These are phyloP conservation scores for Talaromyces atroroseus DNA, from an alignment of 2,329 filamentous ascomycete species.

Conservation along the genomic window DNA sequence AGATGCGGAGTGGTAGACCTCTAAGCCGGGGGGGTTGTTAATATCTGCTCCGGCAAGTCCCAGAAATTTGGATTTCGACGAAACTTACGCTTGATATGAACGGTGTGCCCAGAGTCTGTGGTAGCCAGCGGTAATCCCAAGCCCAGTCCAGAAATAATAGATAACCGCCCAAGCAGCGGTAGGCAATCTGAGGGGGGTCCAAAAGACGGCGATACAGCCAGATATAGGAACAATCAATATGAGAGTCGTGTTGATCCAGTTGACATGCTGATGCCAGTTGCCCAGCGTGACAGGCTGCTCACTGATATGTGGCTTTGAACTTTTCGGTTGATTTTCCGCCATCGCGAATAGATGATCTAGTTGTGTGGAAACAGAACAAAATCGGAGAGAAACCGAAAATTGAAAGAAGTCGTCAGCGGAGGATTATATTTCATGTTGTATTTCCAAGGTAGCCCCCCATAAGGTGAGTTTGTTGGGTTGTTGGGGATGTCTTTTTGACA, in stretches of 20 bases:
- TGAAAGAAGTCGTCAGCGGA: too few relatives aligned
- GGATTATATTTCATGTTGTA: too few relatives aligned
- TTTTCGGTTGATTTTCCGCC: slow-evolving; percentile 7
- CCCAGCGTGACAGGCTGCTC: slow-evolving; percentile 70
- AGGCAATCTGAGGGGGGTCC: slow-evolving; percentile 66
- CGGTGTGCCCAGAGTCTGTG: slow-evolving; percentile 82
- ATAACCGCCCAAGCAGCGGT: slow-evolving; percentile 66
- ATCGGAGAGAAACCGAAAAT: too few relatives aligned
- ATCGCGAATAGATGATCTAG: too few relatives aligned
- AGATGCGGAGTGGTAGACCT: slow-evolving; percentile 40
- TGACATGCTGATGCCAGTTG: slow-evolving; percentile 89
- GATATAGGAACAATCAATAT: slow-evolving; percentile 71
- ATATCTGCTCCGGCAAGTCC: too few relatives aligned
- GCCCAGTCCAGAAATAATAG: slow-evolving; percentile 78
- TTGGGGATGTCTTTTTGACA: too few relatives aligned
- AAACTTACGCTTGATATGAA: slow-evolving; percentile 72
- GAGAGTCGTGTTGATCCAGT: slow-evolving; percentile 82
- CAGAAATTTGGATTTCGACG: slow-evolving; percentile 52
- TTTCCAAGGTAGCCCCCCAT: too few relatives aligned
- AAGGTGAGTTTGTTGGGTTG: too few relatives aligned
- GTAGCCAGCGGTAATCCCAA: slow-evolving; percentile 76
- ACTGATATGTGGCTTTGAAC: slow-evolving; percentile 59
- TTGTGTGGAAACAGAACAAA: too few relatives aligned
- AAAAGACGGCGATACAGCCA: slow-evolving; percentile 69
- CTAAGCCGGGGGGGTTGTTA: too few relatives aligned